These are phyloP conservation scores for Thalassia testudinum DNA, from an alignment of 116 monocot genomes.

Conservation along the genomic window DNA sequence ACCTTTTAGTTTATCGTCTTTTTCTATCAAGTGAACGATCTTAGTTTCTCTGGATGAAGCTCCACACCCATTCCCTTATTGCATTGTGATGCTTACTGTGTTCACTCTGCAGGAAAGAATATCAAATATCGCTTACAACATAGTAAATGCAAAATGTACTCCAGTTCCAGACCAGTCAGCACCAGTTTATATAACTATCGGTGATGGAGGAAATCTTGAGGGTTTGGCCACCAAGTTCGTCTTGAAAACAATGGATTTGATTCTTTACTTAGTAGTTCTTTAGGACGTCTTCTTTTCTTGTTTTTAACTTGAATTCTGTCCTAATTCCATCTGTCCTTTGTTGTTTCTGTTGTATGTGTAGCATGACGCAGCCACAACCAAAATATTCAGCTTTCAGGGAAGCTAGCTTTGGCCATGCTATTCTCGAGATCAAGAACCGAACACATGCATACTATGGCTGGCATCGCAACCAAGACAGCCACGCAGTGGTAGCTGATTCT, in stretches of 20 bases:
- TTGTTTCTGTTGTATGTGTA: conserved; percentile 10
- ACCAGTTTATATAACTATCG: conserved; percentile 83
- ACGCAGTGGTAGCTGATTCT: conserved; percentile 41
- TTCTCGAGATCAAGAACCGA: conserved; percentile 57
- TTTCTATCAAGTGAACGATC: no score
- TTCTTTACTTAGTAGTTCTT: background rate
- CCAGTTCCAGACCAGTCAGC: conserved; percentile 33
- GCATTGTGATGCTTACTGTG: no score
- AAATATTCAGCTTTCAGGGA: conserved; percentile 70
- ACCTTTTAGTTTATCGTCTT: no score
- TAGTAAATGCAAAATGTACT: conserved; percentile 35
- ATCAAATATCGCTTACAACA: conserved; percentile 66
- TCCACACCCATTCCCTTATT: no score
- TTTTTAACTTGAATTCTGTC: background rate
- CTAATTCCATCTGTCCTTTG: no score
- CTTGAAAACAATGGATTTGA: background rate
- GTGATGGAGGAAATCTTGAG: conserved; percentile 74
- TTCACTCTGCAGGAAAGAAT: conserved; percentile 36
- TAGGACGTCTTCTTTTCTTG: background rate
- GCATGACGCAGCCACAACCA: conserved; percentile 77
- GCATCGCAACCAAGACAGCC: conserved; percentile 65
- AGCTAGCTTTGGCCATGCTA: conserved; percentile 75
- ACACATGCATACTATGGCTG: conserved; percentile 69
- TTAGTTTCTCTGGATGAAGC: no score
- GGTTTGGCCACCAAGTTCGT: conserved; percentile 66